These are phyloP conservation scores for Carex sylvatica DNA, from an alignment of 202 grass and related monocot species.

Conservation along the genomic window DNA sequence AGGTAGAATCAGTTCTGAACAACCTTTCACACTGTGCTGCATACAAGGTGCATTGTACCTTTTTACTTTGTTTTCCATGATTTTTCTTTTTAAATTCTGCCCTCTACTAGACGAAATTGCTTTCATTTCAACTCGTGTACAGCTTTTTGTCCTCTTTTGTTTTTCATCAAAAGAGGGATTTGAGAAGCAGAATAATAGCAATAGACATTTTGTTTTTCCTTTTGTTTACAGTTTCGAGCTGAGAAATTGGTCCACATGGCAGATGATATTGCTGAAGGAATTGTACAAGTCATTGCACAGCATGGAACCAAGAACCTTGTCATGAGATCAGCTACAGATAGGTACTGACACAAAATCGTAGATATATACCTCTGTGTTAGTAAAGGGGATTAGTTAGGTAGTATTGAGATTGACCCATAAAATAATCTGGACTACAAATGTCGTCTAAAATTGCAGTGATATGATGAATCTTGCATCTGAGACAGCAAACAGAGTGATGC, in stretches of 20 bases:
- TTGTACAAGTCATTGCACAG: slow-evolving; percentile 47
- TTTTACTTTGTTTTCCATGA: slow-evolving; percentile 12
- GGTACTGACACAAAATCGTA: slow-evolving; percentile 39
- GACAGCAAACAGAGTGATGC: slow-evolving; percentile 49
- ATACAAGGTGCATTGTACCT: slow-evolving; percentile 40
- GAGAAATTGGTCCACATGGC: slow-evolving; percentile 58
- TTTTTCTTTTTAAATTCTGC: neutral
- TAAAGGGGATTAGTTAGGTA: neutral
- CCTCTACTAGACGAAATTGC: too few relatives aligned
- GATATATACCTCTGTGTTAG: neutral
- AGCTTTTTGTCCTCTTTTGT: neutral
- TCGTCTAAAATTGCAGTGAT: slow-evolving; percentile 46
- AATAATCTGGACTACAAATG: slow-evolving; percentile 22
- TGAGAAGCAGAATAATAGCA: neutral
- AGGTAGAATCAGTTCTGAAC: slow-evolving; percentile 46
- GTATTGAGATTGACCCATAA: neutral
- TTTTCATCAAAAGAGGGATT: neutral
- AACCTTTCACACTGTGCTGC: slow-evolving; percentile 46
- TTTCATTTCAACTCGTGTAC: too few relatives aligned
- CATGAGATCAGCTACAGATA: slow-evolving; percentile 77
- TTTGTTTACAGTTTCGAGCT: slow-evolving; percentile 45
- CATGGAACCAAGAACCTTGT: slow-evolving; percentile 53
- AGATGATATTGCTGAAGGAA: slow-evolving; percentile 51
- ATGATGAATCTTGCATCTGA: slow-evolving; percentile 60
- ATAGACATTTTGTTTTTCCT: neutral